Percentiles rank a stretch among this genome's conserved stretches.
These are phyloP conservation scores for Linnemannia schmuckeri DNA, from an alignment of 192 early-diverging fungal genomes.

Conservation along the genomic window DNA sequence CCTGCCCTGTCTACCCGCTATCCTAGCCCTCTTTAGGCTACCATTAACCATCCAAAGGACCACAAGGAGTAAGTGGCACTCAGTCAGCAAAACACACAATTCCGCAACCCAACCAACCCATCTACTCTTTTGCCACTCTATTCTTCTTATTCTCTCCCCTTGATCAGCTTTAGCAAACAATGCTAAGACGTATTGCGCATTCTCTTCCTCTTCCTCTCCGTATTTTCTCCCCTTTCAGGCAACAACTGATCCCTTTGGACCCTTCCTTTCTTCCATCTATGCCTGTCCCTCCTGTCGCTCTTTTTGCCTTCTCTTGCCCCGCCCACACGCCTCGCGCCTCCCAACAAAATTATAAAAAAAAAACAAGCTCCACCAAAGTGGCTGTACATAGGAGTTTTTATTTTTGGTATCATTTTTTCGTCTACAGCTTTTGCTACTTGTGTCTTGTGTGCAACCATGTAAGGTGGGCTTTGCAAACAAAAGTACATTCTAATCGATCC, in stretches of 20 bases:
- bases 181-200: neutral
- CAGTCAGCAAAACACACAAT: neutral
- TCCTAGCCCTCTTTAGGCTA: neutral
- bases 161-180: neutral
- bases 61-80: neutral
- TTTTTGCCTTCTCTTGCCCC: neutral
- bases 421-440: neutral
- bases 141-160: neutral
- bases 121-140: neutral
- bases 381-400: neutral
- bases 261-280: neutral
- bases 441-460: neutral
- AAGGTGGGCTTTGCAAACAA: neutral
- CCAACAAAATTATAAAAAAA: neutral
- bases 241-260: neutral
- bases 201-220: neutral
- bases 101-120: no score
- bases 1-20: neutral
- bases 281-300: neutral
- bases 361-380: neutral
- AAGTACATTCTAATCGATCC: conserved; percentile 55
- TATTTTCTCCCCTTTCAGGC: neutral
- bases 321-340: neutral
- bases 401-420: neutral
- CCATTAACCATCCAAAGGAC: neutral